Percentiles rank a stretch among this genome's conserved stretches.
phyloP scores from a whole-genome alignment of 2,329 filamentous ascomycete species.

The Ustulina deusta region DNA sequence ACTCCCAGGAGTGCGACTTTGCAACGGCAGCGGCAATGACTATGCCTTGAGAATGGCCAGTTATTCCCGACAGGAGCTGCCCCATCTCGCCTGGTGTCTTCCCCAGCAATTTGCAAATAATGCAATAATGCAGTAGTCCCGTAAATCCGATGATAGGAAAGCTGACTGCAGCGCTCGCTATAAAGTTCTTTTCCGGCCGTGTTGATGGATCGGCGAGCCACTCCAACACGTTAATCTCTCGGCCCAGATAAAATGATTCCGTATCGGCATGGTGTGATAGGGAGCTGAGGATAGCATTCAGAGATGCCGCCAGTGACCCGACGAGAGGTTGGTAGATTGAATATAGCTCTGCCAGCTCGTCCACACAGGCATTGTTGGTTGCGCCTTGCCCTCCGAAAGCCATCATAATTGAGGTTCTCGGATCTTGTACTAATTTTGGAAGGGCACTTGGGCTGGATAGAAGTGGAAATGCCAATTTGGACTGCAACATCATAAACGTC shows the following conservation, averaged over 20 bases:
- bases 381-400: slow-evolving; percentile 36
- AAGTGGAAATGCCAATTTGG: slow-evolving; percentile 26
- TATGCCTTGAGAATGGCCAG: slow-evolving; percentile 96
- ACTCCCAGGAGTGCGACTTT: slow-evolving; percentile 91
- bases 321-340: slow-evolving; percentile 35
- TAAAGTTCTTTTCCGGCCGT: slow-evolving; percentile 28
- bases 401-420: slow-evolving; percentile 25
- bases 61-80: slow-evolving; percentile 69
- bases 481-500: slow-evolving; percentile 31
- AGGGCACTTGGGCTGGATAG: slow-evolving; percentile 28
- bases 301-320: slow-evolving; percentile 19
- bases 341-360: slow-evolving; percentile 36
- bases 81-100: slow-evolving; percentile 36
- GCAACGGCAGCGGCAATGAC: slow-evolving; percentile 93
- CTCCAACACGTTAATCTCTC: slow-evolving; percentile 33
- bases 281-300: slow-evolving; percentile 20
- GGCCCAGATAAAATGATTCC: slow-evolving; percentile 33
- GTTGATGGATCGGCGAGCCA: slow-evolving; percentile 32
- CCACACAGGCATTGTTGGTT: slow-evolving; percentile 32
- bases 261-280: slow-evolving; percentile 33
- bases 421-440: slow-evolving; percentile 14
- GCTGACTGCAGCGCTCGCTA: slow-evolving; percentile 30
- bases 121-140: slow-evolving; percentile 29
- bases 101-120: slow-evolving; percentile 33
- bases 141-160: slow-evolving; percentile 36